Evolutionary conservation across 2,329 filamentous ascomycete genomes (phyloP).

Genomic region (Talaromyces pinophilus): DNA sequence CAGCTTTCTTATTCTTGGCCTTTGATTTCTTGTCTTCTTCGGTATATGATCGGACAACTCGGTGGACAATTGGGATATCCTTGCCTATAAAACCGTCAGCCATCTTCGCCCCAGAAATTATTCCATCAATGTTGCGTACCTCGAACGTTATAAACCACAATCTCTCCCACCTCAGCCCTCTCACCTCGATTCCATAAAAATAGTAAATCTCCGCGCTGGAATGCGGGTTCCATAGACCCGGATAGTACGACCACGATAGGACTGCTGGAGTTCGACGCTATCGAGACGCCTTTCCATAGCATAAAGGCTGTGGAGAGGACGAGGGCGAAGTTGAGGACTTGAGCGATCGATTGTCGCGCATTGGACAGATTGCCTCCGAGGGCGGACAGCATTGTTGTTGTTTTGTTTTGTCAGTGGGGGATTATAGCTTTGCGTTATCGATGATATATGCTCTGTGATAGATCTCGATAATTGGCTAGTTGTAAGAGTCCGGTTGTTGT

Average conservation of each 20-base stretch:
- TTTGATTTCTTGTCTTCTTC: constrained; percentile 46
- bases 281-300: constrained; percentile 89
- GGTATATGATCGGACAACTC: constrained; percentile 71
- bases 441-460: not conserved
- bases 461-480: not conserved
- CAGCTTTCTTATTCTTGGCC: constrained; percentile 39
- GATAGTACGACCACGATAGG: constrained; percentile 68
- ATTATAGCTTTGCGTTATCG: not conserved
- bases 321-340: constrained; percentile 86
- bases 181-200: constrained; percentile 64
- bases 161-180: constrained; percentile 68
- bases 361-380: constrained; percentile 62
- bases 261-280: constrained; percentile 71
- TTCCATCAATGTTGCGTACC: constrained; percentile 44
- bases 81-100: constrained; percentile 51
- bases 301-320: constrained; percentile 91
- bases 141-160: constrained; percentile 80
- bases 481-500: not conserved
- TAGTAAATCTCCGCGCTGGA: constrained; percentile 64
- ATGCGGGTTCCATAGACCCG: constrained; percentile 69
- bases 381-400: constrained; percentile 62
- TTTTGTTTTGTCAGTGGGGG: not conserved
- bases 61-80: constrained; percentile 96
- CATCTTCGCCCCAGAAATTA: not conserved
- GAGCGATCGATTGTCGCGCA: constrained; percentile 76